Percentiles rank a stretch among this genome's conserved stretches.
Evolutionary conservation across 495 filamentous ascomycete genomes (phyloP).

Genomic region (Physcia stellaris): DNA sequence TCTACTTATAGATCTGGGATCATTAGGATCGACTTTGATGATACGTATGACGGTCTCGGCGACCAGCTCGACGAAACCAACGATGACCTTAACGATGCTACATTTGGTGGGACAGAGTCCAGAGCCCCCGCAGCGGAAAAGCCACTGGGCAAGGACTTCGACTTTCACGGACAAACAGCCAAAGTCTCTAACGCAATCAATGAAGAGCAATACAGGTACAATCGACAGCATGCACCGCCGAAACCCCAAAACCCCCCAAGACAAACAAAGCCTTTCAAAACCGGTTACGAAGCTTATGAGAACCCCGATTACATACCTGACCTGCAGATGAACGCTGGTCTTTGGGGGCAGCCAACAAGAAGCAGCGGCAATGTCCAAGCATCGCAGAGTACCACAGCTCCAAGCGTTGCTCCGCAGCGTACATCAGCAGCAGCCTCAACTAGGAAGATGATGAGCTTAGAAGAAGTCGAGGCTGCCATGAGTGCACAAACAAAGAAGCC

Average conservation of each 20-base stretch:
- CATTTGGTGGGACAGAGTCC: conserved; percentile 55
- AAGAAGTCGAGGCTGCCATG: conserved; percentile 94
- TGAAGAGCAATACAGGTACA: conserved; percentile 78
- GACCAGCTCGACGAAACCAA: conserved; percentile 85
- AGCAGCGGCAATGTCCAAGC: conserved; percentile 22
- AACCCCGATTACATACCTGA: conserved; percentile 65
- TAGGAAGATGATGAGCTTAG: conserved; percentile 89
- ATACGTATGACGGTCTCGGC: conserved; percentile 93
- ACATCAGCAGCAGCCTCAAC: conserved; percentile 20
- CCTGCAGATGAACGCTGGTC: conserved; percentile 78
- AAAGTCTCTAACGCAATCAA: conserved; percentile 71
- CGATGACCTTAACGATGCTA: conserved; percentile 95
- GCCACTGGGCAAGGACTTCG: conserved; percentile 79
- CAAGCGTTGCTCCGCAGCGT: conserved; percentile 9
- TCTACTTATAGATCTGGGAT: conserved; percentile 4
- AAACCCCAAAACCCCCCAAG: conserved; percentile 25
- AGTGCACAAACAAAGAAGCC: conserved; percentile 49
- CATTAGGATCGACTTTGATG: conserved; percentile 76
- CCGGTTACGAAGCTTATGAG: conserved; percentile 81
- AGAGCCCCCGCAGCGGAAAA: conserved; percentile 23
- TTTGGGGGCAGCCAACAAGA: conserved; percentile 73
- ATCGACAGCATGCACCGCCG: conserved; percentile 43
- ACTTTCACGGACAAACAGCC: conserved; percentile 88
- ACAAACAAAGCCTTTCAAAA: conserved; percentile 44
- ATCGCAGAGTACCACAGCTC: conserved; percentile 10